phyloP scores from a whole-genome alignment of 1,139 yeast genomes.

The Yamadazyma triangularis region DNA sequence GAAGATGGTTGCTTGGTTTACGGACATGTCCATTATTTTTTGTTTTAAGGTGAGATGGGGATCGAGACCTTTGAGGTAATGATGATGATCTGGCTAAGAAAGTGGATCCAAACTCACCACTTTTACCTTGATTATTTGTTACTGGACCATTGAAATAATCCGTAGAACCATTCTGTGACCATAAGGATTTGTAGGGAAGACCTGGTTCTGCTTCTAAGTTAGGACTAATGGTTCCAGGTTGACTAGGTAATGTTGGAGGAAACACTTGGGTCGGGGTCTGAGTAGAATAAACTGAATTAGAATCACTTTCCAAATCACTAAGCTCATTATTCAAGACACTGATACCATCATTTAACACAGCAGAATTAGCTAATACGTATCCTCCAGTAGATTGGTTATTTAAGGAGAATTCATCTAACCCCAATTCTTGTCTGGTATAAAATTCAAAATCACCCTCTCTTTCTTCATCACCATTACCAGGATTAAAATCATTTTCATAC shows the following conservation, averaged over 20 bases:
- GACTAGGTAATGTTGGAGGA: background rate
- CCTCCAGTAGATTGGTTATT: slow-evolving; percentile 17
- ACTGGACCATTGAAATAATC: slow-evolving; percentile 5
- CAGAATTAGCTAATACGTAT: slow-evolving; percentile 15
- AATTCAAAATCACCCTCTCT: slow-evolving; percentile 1
- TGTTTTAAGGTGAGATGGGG: slow-evolving; percentile 18
- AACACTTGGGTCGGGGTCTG: slow-evolving; percentile 2
- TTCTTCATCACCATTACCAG: slow-evolving; percentile 1
- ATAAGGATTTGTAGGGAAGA: slow-evolving; percentile 10
- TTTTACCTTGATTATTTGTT: background rate
- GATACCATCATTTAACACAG: slow-evolving; percentile 13
- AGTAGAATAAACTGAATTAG: slow-evolving; percentile 15
- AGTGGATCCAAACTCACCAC: slow-evolving; percentile 1
- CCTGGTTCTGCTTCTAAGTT: background rate
- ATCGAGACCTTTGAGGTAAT: slow-evolving; percentile 9
- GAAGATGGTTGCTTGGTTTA: slow-evolving; percentile 17
- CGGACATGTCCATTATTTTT: slow-evolving; percentile 28
- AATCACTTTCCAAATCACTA: slow-evolving; percentile 22
- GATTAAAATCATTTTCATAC: slow-evolving; percentile 1
- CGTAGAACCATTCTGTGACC: slow-evolving; percentile 4
- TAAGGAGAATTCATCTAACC: slow-evolving; percentile 2
- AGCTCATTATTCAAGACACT: slow-evolving; percentile 10
- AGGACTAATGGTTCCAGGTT: background rate
- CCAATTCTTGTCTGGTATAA: slow-evolving; percentile 1
- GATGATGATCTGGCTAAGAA: slow-evolving; percentile 5